These are phyloP conservation scores for Cutaneotrichosporon sp. DNA, from an alignment of 1,284 basidiomycete genomes.

Conservation along the genomic window DNA sequence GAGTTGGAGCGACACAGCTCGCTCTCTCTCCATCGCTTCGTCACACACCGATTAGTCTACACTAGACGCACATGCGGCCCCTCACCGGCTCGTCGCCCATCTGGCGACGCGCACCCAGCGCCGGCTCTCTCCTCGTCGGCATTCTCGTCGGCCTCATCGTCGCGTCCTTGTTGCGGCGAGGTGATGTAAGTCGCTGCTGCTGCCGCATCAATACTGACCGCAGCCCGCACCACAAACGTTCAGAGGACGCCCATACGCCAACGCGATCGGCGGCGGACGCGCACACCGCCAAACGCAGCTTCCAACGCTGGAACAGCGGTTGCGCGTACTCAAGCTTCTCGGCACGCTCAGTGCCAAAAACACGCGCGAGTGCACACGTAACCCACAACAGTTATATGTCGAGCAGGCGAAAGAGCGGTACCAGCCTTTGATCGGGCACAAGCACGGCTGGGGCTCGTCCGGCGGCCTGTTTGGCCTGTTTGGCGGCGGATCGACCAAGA, in stretches of 20 bases:
- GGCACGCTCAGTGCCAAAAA: constrained; percentile 80
- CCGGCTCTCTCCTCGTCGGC: constrained; percentile 46
- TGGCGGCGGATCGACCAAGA: constrained; percentile 26
- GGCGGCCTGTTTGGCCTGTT: constrained; percentile 57
- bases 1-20: too few relatives aligned
- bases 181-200: constrained; percentile 2
- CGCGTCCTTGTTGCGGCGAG: constrained; percentile 32
- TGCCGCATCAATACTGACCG: neutral
- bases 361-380: constrained; percentile 80
- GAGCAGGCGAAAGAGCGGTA: constrained; percentile 82
- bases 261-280: neutral
- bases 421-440: constrained; percentile 70
- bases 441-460: constrained; percentile 52
- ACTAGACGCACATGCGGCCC: constrained; percentile 8
- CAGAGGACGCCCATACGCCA: neutral
- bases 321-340: constrained; percentile 75
- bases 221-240: neutral
- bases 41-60: too few relatives aligned
- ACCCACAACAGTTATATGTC: constrained; percentile 72
- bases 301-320: constrained; percentile 71
- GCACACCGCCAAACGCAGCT: constrained; percentile 20
- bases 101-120: constrained; percentile 40
- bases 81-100: constrained; percentile 21
- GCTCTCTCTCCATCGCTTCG: too few relatives aligned
- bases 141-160: constrained; percentile 49